Conservation (phyloP, 2,329 filamentous ascomycete genomes). For the Macroventuria anomochaeta region DNA sequence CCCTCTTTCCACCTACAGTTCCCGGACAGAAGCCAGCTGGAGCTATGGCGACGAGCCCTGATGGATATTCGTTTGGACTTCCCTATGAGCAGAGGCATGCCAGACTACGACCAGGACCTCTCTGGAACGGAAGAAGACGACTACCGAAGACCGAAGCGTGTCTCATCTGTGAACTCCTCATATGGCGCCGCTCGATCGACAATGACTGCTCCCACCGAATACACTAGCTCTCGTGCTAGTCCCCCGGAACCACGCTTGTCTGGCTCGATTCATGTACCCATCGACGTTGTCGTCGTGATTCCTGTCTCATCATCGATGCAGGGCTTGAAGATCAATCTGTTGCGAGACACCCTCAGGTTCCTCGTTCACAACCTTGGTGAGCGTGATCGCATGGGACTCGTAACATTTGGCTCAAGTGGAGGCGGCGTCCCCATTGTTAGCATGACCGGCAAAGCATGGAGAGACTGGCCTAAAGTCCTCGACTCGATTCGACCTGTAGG, state of each 20-base stretch:
- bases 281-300: constrained; percentile 95
- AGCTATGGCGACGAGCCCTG: constrained; percentile 87
- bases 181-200: constrained; percentile 83
- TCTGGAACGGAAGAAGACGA: constrained; percentile 92
- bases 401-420: constrained; percentile 93
- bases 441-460: constrained; percentile 96
- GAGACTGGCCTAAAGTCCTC: constrained; percentile 85
- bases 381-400: constrained; percentile 93
- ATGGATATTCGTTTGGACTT: constrained; percentile 81
- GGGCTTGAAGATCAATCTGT: constrained; percentile 95
- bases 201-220: constrained; percentile 90
- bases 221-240: constrained; percentile 69
- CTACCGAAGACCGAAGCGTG: constrained; percentile 70
- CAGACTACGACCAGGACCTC: constrained; percentile 78
- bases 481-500: constrained; percentile 89
- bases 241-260: constrained; percentile 53
- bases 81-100: constrained; percentile 61
- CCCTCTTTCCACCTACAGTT: constrained; percentile 95
- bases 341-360: constrained; percentile 90
- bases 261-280: constrained; percentile 78
- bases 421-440: constrained; percentile 95
- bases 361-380: constrained; percentile 89
- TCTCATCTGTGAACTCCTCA: constrained; percentile 83
- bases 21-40: constrained; percentile 80
- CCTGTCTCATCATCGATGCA: constrained; percentile 99